A percentile compares a stretch with the other conserved stretches of the same genome.
phyloP scores from a whole-genome alignment of 2,329 filamentous ascomycete species.

The Geosmithia putterillii region DNA sequence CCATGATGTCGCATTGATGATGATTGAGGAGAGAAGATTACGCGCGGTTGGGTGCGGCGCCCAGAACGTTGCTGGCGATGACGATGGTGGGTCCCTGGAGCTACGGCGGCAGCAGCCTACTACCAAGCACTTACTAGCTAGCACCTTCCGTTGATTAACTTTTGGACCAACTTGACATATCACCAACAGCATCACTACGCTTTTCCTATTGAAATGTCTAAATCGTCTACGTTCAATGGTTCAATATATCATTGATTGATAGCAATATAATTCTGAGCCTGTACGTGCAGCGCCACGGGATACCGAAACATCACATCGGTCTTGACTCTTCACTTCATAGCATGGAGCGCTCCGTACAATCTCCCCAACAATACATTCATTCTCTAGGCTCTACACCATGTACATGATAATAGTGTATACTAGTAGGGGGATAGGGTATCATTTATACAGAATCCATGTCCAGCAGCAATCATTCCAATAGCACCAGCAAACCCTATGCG shows the following conservation, averaged over 20 bases:
- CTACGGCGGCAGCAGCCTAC: too few relatives aligned
- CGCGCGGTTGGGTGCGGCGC: background rate
- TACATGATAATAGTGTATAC: background rate
- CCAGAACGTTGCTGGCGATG: constrained; percentile 1
- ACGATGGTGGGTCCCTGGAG: constrained; percentile 4
- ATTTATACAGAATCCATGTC: background rate
- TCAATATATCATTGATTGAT: too few relatives aligned
- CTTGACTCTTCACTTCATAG: too few relatives aligned
- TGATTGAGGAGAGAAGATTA: background rate
- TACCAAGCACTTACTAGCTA: too few relatives aligned
- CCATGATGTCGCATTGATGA: constrained; percentile 9
- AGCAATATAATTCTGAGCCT: too few relatives aligned
- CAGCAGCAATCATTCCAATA: background rate
- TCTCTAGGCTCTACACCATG: background rate
- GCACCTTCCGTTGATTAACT: background rate
- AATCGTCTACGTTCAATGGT: too few relatives aligned
- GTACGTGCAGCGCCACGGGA: too few relatives aligned
- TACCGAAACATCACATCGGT: too few relatives aligned
- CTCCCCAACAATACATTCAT: background rate
- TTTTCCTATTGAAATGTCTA: too few relatives aligned
- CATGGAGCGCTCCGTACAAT: background rate
- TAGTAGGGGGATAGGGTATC: background rate
- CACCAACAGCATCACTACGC: too few relatives aligned
- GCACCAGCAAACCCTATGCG: background rate
- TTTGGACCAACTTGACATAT: too few relatives aligned